phyloP scores from a whole-genome alignment of 495 filamentous ascomycete genomes.

The Penicillium antarcticum region DNA sequence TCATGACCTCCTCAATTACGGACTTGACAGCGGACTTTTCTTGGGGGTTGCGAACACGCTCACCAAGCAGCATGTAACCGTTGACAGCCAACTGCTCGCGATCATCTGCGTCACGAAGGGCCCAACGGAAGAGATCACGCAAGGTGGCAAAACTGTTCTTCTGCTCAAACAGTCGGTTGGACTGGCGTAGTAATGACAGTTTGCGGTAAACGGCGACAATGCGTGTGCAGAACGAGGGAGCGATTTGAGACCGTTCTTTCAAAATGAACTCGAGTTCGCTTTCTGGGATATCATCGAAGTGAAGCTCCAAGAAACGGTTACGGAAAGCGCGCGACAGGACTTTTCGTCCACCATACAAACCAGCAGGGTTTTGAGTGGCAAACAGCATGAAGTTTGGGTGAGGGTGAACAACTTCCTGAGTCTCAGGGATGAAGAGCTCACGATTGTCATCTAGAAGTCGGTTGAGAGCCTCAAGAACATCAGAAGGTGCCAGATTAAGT shows the following conservation, averaged over 20 bases:
- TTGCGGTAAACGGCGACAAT: constrained; percentile 96
- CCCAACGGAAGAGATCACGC: constrained; percentile 96
- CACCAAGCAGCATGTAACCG: constrained; percentile 93
- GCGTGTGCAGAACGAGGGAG: constrained; percentile 82
- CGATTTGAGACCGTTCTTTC: constrained; percentile 80
- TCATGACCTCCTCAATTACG: constrained; percentile 92
- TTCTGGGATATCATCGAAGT: constrained; percentile 97
- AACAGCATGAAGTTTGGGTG: constrained; percentile 97
- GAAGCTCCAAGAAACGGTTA: constrained; percentile 94
- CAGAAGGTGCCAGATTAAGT: constrained; percentile 91
- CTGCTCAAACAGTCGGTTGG: constrained; percentile 88
- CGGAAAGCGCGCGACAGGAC: constrained; percentile 89
- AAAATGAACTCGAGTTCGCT: constrained; percentile 92
- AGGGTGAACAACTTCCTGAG: constrained; percentile 87
- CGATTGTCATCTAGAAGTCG: constrained; percentile 93
- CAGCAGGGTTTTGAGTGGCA: constrained; percentile 97
- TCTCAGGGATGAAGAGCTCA: constrained; percentile 96
- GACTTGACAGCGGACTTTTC: constrained; percentile 80
- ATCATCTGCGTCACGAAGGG: constrained; percentile 78
- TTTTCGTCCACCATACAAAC: constrained; percentile 93
- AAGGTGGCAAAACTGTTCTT: constrained; percentile 97
- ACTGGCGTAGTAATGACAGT: constrained; percentile 82
- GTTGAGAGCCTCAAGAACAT: constrained; percentile 94
- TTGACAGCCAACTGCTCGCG: constrained; percentile 86
- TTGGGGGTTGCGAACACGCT: constrained; percentile 87